Evolutionary conservation across 192 early-diverging fungal species (phyloP).

Genomic region (Thamnidium elegans): DNA sequence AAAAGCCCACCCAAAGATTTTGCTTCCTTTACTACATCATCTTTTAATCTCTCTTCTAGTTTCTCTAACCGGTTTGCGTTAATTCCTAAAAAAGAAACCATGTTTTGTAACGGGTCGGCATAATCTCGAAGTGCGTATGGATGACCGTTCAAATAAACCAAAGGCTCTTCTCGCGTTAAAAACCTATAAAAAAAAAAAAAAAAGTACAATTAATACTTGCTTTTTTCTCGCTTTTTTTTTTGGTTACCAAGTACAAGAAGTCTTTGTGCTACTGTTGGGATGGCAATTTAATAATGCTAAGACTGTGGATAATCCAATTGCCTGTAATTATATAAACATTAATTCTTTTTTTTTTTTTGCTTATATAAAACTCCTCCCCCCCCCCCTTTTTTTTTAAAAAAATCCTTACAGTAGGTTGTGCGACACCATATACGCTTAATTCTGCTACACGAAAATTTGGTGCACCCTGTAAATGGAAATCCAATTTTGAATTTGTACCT

Average conservation of each 20-base stretch:
- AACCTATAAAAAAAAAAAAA: constrained; percentile 25
- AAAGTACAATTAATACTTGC: background rate
- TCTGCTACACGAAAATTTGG: constrained; percentile 64
- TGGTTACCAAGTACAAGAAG: constrained; percentile 33
- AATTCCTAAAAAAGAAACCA: constrained; percentile 53
- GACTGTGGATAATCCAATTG: constrained; percentile 52
- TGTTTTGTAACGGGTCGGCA: constrained; percentile 52
- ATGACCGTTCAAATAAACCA: constrained; percentile 57
- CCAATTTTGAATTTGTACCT: constrained; percentile 41
- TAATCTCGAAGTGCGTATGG: constrained; percentile 62
- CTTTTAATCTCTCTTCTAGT: constrained; percentile 58
- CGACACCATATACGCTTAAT: constrained; percentile 60
- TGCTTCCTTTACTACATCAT: constrained; percentile 53
- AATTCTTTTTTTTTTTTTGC: background rate
- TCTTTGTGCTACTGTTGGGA: constrained; percentile 28
- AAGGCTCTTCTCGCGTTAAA: constrained; percentile 39
- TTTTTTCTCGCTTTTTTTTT: background rate
- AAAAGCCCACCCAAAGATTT: constrained; percentile 45
- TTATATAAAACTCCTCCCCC: too few relatives aligned
- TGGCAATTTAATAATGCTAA: constrained; percentile 53
- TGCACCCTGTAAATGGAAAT: constrained; percentile 62
- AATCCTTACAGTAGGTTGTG: constrained; percentile 51
- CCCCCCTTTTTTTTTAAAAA: background rate
- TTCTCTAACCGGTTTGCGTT: constrained; percentile 51
- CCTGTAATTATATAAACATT: constrained; percentile 7